Base-by-base conservation (phyloP, 164 flowering plant genomes). In the Tetrastigma voinierianum region DNA sequence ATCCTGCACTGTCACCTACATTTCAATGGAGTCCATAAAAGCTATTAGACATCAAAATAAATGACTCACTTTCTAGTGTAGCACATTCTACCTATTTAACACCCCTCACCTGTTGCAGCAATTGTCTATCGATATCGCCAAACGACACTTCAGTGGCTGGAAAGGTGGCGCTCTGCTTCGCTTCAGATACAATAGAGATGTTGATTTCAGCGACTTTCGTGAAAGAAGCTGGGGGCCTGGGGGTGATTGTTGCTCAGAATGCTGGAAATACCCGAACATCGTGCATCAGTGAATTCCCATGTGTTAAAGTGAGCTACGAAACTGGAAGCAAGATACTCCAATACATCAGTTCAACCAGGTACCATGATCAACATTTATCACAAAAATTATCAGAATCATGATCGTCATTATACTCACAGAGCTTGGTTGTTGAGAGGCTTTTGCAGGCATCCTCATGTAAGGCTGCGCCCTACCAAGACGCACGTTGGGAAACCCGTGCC, bases 321-420 rank as follows among this genome's bases (percentile, higher is more conserved):
- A 18, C 54, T 13, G 74, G 74, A 15, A 64, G 40, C 0, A 25
- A 65, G 59, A 70, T 70, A 49, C 59, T 70, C 7, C 6, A 4
- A 40, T 66, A 71, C 66, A 66, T 66, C 20, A 65, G 74, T 19
- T 66, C 70, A 13, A 66, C 66, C 55, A 66, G 66, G 74, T 71
- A 43, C 7, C 10, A 4, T 19, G 2, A 20, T 47, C 53, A 32
- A 32, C 8, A 32, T 59, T n/a, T 18, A 12, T 47, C 43, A 61
- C 20, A 2, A 1, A 19, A 12, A 17, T 14, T 40, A 12, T 44
- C 6, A 1, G 9, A 20, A 44, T 40, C 69, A 47, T 17, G 3
- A 1, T 24, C 2, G 24, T n/a, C 16, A 3, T 45, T 1, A 21
- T 46, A 1, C 12, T 2, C 10, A 43, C 9, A 3, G 2, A 16